Percentiles rank a stretch among this genome's conserved stretches.
Evolutionary conservation across 352 stramenopile genomes (phyloP).

Genomic region (Phytophthora pseudosyringae): DNA sequence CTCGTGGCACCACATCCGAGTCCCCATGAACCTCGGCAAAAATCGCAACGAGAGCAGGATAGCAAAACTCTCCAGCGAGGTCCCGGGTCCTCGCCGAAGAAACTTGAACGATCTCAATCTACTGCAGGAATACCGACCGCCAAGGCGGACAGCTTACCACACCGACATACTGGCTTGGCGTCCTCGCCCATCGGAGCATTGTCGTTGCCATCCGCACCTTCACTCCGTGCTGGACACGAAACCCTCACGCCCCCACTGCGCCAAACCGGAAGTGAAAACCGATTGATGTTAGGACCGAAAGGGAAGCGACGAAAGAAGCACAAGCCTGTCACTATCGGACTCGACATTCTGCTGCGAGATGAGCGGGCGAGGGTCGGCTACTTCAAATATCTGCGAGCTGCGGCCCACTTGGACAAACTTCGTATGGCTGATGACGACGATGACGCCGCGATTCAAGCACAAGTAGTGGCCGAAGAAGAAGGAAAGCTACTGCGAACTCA

Average conservation of each 20-base stretch:
- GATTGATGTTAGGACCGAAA: not conserved
- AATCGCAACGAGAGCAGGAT: not conserved
- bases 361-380: conserved; percentile 60
- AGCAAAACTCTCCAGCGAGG: not conserved
- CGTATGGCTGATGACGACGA: conserved; percentile 18
- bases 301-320: conserved; percentile 23
- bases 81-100: not conserved
- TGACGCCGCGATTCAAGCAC: conserved; percentile 2
- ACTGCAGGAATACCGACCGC: conserved; percentile 1
- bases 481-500: conserved; percentile 14
- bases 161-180: not conserved
- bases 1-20: conserved; percentile 16
- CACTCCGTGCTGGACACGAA: conserved; percentile 10
- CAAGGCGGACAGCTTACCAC: not conserved
- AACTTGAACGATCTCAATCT: conserved; percentile 19
- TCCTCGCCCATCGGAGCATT: conserved; percentile 11
- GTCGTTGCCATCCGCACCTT: conserved; percentile 4
- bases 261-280: conserved; percentile 29
- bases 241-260: conserved; percentile 27
- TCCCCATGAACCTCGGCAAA: not conserved
- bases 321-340: conserved; percentile 45
- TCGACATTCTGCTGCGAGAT: conserved; percentile 65
- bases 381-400: conserved; percentile 58
- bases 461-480: conserved; percentile 25
- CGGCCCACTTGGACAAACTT: conserved; percentile 46